These are phyloP conservation scores for Rhizophagus prolifer DNA, from an alignment of 192 early-diverging fungal species.

Conservation along the genomic window DNA sequence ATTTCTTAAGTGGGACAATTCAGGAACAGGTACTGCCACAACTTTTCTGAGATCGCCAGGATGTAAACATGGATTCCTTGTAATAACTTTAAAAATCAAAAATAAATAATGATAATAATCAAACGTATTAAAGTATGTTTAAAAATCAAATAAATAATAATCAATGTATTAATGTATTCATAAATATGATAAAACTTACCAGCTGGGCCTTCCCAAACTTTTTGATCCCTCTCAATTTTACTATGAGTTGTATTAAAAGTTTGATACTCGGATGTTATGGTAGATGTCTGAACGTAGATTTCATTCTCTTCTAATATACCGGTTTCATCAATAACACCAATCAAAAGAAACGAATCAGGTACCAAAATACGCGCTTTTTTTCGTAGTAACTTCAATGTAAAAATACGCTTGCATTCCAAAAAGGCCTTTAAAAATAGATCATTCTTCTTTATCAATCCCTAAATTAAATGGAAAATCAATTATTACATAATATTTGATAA, in stretches of 20 bases:
- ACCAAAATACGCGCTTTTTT: constrained; percentile 54
- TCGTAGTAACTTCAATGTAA: constrained; percentile 45
- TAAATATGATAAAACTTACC: background rate
- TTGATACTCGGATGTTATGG: background rate
- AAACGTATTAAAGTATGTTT: background rate
- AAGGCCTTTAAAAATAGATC: constrained; percentile 50
- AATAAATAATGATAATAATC: background rate
- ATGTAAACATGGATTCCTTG: constrained; percentile 62
- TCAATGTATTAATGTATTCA: background rate
- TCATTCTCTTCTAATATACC: constrained; percentile 28
- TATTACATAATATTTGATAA: background rate
- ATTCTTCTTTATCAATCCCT: constrained; percentile 36
- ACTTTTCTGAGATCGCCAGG: constrained; percentile 61
- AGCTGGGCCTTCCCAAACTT: background rate
- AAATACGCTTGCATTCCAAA: constrained; percentile 42
- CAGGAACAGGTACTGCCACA: constrained; percentile 43
- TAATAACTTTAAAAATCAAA: constrained; percentile 33
- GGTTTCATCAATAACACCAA: constrained; percentile 60
- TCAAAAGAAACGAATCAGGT: constrained; percentile 47
- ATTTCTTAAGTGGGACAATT: constrained; percentile 51
- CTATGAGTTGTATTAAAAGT: background rate
- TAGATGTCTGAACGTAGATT: constrained; percentile 24
- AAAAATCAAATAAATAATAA: background rate
- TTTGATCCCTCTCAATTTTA: background rate
- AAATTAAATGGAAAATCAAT: background rate